A percentile compares a stretch with the other conserved stretches of the same genome.
Evolutionary conservation across 495 filamentous ascomycete species (phyloP).

Genomic region (Talaromyces adpressus): DNA sequence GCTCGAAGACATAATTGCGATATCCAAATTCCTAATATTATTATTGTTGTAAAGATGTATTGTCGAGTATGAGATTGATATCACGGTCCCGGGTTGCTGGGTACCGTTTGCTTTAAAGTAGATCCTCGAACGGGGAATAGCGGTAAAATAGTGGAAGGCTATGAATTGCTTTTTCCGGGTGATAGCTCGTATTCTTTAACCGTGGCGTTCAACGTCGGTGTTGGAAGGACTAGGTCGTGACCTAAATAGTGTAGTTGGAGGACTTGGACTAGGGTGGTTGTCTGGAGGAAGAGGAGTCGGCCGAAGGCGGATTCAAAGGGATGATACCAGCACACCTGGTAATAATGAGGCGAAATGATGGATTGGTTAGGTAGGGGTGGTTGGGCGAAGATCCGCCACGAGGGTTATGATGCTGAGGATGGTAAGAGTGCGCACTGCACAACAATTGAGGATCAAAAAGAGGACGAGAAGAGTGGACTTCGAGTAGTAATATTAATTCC

Average conservation of each 20-base stretch:
- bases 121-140: neutral
- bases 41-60: neutral
- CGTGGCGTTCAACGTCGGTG: neutral
- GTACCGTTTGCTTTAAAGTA: neutral
- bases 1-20: neutral
- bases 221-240: neutral
- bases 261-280: neutral
- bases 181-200: neutral
- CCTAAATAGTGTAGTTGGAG: neutral
- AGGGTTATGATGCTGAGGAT: neutral
- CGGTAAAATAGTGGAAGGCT: neutral
- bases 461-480: neutral
- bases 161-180: neutral
- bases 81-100: neutral
- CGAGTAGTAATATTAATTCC: no score
- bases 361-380: neutral
- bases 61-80: neutral
- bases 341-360: neutral
- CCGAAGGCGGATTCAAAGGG: neutral
- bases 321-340: neutral
- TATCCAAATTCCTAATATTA: neutral
- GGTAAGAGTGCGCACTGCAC: neutral
- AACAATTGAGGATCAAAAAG: neutral
- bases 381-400: neutral
- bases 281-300: neutral